These are phyloP conservation scores for Penicillium cosmopolitanum DNA, from an alignment of 495 filamentous ascomycete genomes.

Conservation along the genomic window DNA sequence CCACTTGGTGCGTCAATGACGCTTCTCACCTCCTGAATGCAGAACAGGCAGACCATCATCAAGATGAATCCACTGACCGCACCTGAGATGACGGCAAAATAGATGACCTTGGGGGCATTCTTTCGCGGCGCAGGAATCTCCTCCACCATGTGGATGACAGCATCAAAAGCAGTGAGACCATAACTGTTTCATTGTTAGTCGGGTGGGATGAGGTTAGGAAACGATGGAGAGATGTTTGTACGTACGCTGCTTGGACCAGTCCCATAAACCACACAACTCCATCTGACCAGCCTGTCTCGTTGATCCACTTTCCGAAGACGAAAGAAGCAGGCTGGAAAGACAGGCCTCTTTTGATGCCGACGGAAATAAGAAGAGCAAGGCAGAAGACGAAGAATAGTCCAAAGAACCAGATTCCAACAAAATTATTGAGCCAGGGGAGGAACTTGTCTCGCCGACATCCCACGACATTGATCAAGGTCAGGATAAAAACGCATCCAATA, in stretches of 20 bases:
- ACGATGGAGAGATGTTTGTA: neutral
- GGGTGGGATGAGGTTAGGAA: neutral
- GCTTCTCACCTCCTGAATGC: constrained; percentile 62
- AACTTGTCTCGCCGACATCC: constrained; percentile 44
- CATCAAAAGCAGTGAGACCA: constrained; percentile 62
- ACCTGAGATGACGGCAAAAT: constrained; percentile 44
- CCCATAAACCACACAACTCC: constrained; percentile 66
- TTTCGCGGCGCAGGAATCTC: constrained; percentile 45
- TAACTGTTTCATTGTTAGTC: constrained; percentile 26
- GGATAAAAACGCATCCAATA: constrained; percentile 37
- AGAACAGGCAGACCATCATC: constrained; percentile 73
- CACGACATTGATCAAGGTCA: constrained; percentile 47
- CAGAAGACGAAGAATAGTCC: constrained; percentile 47
- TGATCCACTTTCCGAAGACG: constrained; percentile 60
- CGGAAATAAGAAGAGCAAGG: constrained; percentile 47
- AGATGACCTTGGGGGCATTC: constrained; percentile 45
- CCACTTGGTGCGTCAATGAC: constrained; percentile 52
- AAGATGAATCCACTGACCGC: constrained; percentile 65
- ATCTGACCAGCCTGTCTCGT: constrained; percentile 63
- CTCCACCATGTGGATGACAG: constrained; percentile 62
- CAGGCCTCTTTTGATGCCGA: constrained; percentile 36
- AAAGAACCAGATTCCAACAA: constrained; percentile 49
- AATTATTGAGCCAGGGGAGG: constrained; percentile 49
- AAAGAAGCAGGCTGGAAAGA: constrained; percentile 48
- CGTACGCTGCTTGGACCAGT: constrained; percentile 57